Percentiles rank a stretch among this genome's conserved stretches.
These are phyloP conservation scores for Fusarium hostae DNA, from an alignment of 2,329 filamentous ascomycete genomes.

Conservation along the genomic window DNA sequence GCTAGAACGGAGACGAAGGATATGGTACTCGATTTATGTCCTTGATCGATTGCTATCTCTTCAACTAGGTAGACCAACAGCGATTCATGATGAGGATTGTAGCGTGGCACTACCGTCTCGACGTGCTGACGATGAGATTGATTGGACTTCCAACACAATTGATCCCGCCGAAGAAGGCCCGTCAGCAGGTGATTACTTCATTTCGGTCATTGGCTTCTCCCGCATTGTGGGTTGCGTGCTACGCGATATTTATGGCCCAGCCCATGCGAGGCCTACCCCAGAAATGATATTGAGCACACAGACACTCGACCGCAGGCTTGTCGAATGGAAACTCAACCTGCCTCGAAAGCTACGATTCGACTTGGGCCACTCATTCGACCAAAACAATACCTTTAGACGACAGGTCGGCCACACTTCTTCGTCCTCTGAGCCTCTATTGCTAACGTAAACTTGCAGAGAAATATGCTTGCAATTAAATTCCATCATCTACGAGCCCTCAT, in stretches of 20 bases:
- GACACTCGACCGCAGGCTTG: neutral
- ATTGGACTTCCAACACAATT: neutral
- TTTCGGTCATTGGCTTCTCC: neutral
- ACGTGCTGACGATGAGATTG: neutral
- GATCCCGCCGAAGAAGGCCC: neutral
- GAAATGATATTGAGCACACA: neutral
- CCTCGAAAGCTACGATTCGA: neutral
- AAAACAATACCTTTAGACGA: neutral
- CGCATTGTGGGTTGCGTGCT: neutral
- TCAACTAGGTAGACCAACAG: neutral
- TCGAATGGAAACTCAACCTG: neutral
- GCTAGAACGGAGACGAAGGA: neutral
- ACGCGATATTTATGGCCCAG: neutral
- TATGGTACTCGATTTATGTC: neutral
- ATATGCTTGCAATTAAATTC: neutral
- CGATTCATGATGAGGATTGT: neutral
- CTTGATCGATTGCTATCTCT: neutral
- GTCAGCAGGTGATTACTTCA: neutral
- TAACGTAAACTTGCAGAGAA: neutral
- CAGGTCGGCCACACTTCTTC: neutral
- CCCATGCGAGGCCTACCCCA: neutral
- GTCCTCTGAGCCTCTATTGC: no score
- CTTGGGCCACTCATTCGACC: neutral
- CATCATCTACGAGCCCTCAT: neutral
- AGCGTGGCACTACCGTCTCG: neutral